A percentile compares a stretch with the other conserved stretches of the same genome.
Conservation (phyloP, 176 grass and related monocot species). For the Cenchrus fungigraminus region DNA sequence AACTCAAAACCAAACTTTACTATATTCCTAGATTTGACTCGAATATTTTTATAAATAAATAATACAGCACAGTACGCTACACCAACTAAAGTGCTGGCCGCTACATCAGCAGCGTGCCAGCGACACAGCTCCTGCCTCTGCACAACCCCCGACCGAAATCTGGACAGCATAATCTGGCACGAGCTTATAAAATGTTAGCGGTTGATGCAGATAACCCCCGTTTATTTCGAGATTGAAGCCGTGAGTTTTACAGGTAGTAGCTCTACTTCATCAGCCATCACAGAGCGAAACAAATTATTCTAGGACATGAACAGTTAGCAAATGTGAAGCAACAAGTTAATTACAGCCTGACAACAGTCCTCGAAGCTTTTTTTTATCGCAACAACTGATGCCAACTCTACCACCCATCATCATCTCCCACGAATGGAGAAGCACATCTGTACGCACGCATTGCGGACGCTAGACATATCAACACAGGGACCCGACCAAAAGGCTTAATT, state of each 20-base stretch:
- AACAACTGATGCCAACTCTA: slow-evolving; percentile 45
- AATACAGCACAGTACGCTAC: no score
- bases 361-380: slow-evolving; percentile 38
- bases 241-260: not conserved
- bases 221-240: not conserved
- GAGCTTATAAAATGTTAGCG: not conserved
- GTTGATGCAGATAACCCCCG: not conserved
- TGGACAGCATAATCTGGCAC: not conserved
- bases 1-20: no score
- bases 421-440: slow-evolving; percentile 25
- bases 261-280: not conserved
- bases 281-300: slow-evolving; percentile 15
- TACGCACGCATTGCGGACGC: slow-evolving; percentile 38
- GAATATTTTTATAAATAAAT: no score
- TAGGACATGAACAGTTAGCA: slow-evolving; percentile 26
- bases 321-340: slow-evolving; percentile 37
- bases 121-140: not conserved
- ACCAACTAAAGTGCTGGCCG: not conserved
- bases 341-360: slow-evolving; percentile 51
- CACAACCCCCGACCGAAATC: not conserved
- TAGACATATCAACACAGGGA: slow-evolving; percentile 19
- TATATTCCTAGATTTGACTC: no score
- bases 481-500: no score
- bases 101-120: not conserved
- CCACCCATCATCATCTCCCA: slow-evolving; percentile 17